Evolutionary conservation across 1,284 basidiomycete species (phyloP).

Genomic region (Irpex rosettiformis): DNA sequence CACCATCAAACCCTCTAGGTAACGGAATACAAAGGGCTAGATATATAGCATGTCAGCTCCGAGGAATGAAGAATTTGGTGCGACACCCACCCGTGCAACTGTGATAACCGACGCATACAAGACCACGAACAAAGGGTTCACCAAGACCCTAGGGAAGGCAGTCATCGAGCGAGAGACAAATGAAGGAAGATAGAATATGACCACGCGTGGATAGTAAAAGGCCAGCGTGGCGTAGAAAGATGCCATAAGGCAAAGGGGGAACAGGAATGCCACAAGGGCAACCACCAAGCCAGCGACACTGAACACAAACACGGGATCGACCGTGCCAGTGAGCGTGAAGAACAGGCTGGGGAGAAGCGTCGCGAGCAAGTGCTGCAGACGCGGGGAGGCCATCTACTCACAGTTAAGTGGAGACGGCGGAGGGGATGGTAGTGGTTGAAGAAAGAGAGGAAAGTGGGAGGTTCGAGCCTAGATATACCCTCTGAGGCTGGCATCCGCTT

Average conservation of each 20-base stretch:
- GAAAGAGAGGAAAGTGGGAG: not conserved
- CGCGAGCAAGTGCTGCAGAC: not conserved
- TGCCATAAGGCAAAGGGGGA: not conserved
- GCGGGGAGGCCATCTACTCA: not conserved
- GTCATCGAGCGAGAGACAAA: too few relatives aligned
- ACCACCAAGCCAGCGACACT: not conserved
- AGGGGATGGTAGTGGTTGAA: not conserved
- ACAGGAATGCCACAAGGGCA: not conserved
- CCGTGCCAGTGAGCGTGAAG: not conserved
- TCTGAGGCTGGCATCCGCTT: not conserved
- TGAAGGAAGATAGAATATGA: not conserved
- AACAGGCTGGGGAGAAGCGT: not conserved
- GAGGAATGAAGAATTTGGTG: not conserved
- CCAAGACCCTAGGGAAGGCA: not conserved
- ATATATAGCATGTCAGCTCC: not conserved
- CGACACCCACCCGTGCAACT: not conserved
- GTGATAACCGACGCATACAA: not conserved
- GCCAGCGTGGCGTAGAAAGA: not conserved
- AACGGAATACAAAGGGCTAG: not conserved
- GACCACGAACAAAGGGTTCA: not conserved
- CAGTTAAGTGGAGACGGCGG: not conserved
- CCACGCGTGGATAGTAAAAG: not conserved
- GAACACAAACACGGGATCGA: not conserved
- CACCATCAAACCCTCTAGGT: too few relatives aligned
- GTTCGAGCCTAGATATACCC: not conserved